Evolutionary conservation across 2,329 filamentous ascomycete genomes (phyloP), one percentile per base, ranked within the genome.

Genomic region (Alternaria novae-zelandiae): DNA sequence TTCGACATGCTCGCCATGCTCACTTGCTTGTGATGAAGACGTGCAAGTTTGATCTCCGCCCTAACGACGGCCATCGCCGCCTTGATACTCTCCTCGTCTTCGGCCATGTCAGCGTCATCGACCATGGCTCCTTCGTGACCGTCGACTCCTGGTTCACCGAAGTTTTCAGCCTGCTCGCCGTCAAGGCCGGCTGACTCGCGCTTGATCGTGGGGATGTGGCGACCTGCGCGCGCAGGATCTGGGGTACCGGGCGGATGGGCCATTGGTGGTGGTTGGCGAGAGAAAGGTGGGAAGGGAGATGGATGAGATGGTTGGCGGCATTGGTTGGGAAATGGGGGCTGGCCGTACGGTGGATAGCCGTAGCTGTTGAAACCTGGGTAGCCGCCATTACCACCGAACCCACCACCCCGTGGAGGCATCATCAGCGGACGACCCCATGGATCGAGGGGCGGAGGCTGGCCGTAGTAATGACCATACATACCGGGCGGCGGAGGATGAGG

Each of bases 1-100:
- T 56, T 23, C 6, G 61, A 51, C 51, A 23, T 55, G 4, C 15
- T 36, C 32, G 32, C 32, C 30, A 36, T 3, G 30, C 30, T 41
- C 8, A 55, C 68, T 4, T 60, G 58, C 36, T 26, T 60, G 12
- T 61, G 59, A 41, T 57, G 54, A 2, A 72, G 57, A 8, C 58
- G 57, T 1, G 69, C 70, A 17, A 70, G 49, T 41, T 66, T 71
- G 13, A 70, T 32, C 30, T 69, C 67, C 1, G 68, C 57, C 44
- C 69, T 59, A 10, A 54, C 63, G 3, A 57, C 66, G 21, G 65
- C 57, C 6, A 73, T 13, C 54, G 70, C 61, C 0, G 66, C 66
- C 5, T 69, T 63, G 28, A 57, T 17, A 6, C 56, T 45, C 1
- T 63, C 50, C 4, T 63, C 56, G 2, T 57, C 59, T 0, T 53